These are phyloP conservation scores for Exophiala viscosa DNA, from an alignment of 2,329 filamentous ascomycete genomes.

Conservation along the genomic window DNA sequence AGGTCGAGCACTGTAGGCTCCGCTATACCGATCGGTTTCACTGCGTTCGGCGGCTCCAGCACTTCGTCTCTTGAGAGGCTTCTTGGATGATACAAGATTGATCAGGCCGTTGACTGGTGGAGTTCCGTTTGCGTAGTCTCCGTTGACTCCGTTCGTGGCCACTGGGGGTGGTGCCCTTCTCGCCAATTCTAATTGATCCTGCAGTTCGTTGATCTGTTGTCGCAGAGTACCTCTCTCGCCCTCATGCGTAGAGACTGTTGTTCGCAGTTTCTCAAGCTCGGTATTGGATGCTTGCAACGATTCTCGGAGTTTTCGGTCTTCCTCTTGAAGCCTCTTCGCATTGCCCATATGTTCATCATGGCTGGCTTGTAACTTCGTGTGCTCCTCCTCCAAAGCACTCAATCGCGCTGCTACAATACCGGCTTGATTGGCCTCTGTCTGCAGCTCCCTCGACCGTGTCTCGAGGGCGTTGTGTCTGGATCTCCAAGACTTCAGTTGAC, in stretches of 20 bases:
- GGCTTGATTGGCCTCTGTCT: slow-evolving; percentile 94
- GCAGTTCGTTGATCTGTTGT: slow-evolving; percentile 82
- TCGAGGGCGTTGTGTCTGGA: slow-evolving; percentile 87
- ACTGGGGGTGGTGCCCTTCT: slow-evolving; percentile 71
- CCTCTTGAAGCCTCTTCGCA: slow-evolving; percentile 90
- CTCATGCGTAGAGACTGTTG: slow-evolving; percentile 71
- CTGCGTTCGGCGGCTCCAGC: slow-evolving; percentile 75
- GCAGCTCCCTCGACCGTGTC: slow-evolving; percentile 84
- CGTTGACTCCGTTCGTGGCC: slow-evolving; percentile 45
- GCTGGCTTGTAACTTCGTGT: slow-evolving; percentile 81
- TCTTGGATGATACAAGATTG: slow-evolving; percentile 95
- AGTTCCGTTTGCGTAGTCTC: slow-evolving; percentile 62
- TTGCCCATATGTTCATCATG: slow-evolving; percentile 88
- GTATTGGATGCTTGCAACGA: slow-evolving; percentile 72
- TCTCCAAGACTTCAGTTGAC: slow-evolving; percentile 94
- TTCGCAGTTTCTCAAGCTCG: slow-evolving; percentile 75
- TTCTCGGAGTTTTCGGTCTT: slow-evolving; percentile 81
- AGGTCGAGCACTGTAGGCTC: slow-evolving; percentile 86
- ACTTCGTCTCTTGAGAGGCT: slow-evolving; percentile 82
- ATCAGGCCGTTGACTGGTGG: slow-evolving; percentile 71
- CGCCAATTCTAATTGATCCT: slow-evolving; percentile 86
- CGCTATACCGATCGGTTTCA: slow-evolving; percentile 85
- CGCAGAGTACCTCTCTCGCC: slow-evolving; percentile 79
- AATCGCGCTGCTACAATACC: slow-evolving; percentile 90
- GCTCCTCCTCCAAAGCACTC: slow-evolving; percentile 89